phyloP scores from a whole-genome alignment of 306 rosid genomes.

The Hippophae tibetana region DNA sequence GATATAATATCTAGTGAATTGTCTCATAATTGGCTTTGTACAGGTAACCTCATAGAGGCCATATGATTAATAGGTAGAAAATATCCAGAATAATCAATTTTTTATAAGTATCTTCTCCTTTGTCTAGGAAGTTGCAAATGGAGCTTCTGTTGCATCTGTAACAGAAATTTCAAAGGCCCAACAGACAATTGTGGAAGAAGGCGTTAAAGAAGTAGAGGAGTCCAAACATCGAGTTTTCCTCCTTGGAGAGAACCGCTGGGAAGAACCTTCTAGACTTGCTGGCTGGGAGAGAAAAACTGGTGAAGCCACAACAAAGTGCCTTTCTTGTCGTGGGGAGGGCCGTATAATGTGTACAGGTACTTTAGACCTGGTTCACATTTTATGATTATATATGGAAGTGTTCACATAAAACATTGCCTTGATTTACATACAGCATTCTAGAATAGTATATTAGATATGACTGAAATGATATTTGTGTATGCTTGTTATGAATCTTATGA shows the following conservation, averaged over 20 bases:
- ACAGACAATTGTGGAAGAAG: conserved; percentile 33
- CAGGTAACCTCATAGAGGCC: background rate
- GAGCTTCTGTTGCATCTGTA: conserved; percentile 48
- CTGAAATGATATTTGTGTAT: too few species aligned
- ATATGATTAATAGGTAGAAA: background rate
- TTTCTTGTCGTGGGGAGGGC: conserved; percentile 81
- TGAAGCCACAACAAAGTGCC: conserved; percentile 41
- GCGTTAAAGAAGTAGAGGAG: conserved; percentile 24
- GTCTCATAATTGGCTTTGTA: too few species aligned
- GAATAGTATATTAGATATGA: background rate
- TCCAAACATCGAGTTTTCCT: conserved; percentile 66
- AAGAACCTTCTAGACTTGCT: conserved; percentile 73
- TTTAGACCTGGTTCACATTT: background rate
- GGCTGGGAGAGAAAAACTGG: conserved; percentile 21
- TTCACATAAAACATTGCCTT: background rate
- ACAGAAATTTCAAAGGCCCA: conserved; percentile 47
- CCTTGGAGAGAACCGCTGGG: conserved; percentile 93
- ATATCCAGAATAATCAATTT: background rate
- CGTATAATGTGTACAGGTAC: conserved; percentile 77
- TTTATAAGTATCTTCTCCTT: conserved; percentile 2
- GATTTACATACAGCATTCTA: background rate
- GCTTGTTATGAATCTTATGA: too few species aligned
- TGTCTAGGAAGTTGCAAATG: conserved; percentile 54
- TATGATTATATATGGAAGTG: background rate
- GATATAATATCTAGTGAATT: too few species aligned